Percentiles rank a stretch among this genome's conserved stretches.
Conservation (phyloP, 768 basidiomycete species). For the Russula foetens region DNA sequence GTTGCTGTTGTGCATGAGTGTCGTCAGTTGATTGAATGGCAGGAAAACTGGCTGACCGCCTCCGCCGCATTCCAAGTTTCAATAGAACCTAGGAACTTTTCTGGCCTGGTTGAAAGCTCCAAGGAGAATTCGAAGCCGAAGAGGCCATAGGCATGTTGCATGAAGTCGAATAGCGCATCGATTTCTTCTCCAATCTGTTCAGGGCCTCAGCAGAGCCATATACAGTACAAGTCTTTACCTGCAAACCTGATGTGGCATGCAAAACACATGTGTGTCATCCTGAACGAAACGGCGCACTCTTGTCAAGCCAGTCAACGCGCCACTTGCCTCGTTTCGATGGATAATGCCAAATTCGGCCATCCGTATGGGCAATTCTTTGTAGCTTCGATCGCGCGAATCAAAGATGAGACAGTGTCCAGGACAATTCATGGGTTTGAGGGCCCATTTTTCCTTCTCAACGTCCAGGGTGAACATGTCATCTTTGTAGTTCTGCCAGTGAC, state of each 20-base stretch:
- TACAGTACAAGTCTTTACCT: not conserved
- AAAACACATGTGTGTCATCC: conserved; percentile 98
- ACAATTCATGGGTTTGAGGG: conserved; percentile 98
- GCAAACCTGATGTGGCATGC: conserved; percentile 80
- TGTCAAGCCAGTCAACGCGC: conserved; percentile 87
- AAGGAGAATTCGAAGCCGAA: conserved; percentile 95
- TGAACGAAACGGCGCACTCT: conserved; percentile 93
- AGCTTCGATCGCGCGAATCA: conserved; percentile 86
- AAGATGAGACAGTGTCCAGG: conserved; percentile 96
- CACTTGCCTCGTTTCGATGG: conserved; percentile 94
- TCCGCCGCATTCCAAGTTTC: conserved; percentile 91
- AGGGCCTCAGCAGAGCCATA: not conserved
- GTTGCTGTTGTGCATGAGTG: conserved; percentile 46
- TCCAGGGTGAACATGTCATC: conserved; percentile 97
- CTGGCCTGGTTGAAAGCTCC: conserved; percentile 92
- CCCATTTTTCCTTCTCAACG: conserved; percentile 94
- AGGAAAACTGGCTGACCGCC: conserved; percentile 38
- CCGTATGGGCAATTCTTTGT: conserved; percentile 91
- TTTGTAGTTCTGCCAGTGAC: conserved; percentile 97
- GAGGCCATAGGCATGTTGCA: conserved; percentile 85
- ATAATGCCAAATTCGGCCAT: conserved; percentile 99
- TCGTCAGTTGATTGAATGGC: not conserved
- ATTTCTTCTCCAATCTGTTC: conserved; percentile 81
- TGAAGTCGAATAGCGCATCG: conserved; percentile 82
- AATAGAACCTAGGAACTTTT: conserved; percentile 83